A percentile compares a stretch with the other conserved stretches of the same genome.
Conservation (phyloP, 1,139 yeast genomes). For the Pichia sp. region DNA sequence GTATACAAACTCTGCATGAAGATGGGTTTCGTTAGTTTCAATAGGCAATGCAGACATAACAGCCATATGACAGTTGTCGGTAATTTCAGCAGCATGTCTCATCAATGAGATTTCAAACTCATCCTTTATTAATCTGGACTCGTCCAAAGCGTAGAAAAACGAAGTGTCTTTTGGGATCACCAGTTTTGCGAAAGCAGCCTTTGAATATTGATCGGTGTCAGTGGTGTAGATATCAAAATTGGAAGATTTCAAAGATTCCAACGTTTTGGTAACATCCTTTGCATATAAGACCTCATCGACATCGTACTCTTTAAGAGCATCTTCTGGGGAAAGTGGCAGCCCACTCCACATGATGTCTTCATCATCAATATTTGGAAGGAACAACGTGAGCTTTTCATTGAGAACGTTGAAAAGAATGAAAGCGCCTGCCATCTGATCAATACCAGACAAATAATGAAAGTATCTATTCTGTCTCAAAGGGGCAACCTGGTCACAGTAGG, state of each 20-base stretch:
- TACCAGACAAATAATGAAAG: slow-evolving; percentile 85
- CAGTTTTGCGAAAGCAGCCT: slow-evolving; percentile 30
- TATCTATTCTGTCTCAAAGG: slow-evolving; percentile 87
- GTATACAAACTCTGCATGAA: slow-evolving; percentile 92
- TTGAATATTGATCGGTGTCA: slow-evolving; percentile 40
- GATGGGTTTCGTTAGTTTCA: slow-evolving; percentile 81
- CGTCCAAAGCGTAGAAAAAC: slow-evolving; percentile 76
- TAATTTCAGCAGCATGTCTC: slow-evolving; percentile 75
- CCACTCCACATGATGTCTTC: slow-evolving; percentile 99
- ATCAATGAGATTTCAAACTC: slow-evolving; percentile 70
- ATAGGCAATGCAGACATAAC: slow-evolving; percentile 92
- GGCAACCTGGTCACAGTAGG: slow-evolving; percentile 75
- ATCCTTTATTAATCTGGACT: slow-evolving; percentile 80
- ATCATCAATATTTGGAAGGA: slow-evolving; percentile 74
- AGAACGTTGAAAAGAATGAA: slow-evolving; percentile 57
- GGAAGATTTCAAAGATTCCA: slow-evolving; percentile 12
- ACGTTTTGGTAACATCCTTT: slow-evolving; percentile 36
- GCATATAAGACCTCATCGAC: slow-evolving; percentile 76
- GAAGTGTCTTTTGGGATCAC: slow-evolving; percentile 43
- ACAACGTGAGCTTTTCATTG: slow-evolving; percentile 58
- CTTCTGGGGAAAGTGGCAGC: slow-evolving; percentile 63
- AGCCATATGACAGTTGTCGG: slow-evolving; percentile 84
- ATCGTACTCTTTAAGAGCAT: slow-evolving; percentile 63
- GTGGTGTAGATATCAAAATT: slow-evolving; percentile 38
- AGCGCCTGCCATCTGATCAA: slow-evolving; percentile 67